Evolutionary conservation across 345 rosid species (phyloP), one percentile per base, ranked within the genome.

Genomic region (Lepidium didymum): DNA sequence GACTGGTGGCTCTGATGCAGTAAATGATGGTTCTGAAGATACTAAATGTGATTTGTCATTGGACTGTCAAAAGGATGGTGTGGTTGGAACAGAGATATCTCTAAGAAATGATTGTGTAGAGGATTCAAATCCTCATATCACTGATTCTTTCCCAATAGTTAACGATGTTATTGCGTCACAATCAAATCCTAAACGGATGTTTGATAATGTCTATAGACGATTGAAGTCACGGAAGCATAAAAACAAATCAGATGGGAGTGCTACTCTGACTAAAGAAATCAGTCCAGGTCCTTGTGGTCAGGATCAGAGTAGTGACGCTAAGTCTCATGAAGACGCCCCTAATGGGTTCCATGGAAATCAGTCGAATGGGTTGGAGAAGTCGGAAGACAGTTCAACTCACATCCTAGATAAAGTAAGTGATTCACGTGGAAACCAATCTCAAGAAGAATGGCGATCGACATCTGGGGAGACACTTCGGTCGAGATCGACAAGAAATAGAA

Each of bases 401-500:
- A 70, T 57, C 37, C 59, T 38, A 61, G 79, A 75, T 35, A 74
- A 64, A 63, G 57, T 50, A 67, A 75, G 35, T 77, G 81, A 79
- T 46, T 73, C 75, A 49, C 81, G 40, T 69, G 76, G 83, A 75
- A 50, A 65, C 47, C 84, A 78, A 55, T 74, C 84, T 19, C 59
- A 49, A 16, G 87, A 85, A 75, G 91, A 89, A 74, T 78, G 76
- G 82, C 87, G 82, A 73, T 86, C 95, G 5, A 53, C 87, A 73
- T 83, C 97, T 34, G 91, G 75, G 73, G 69, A 71, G 79, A 69
- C 86, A 36, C 92, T 85, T 64, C 82, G 94, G 38, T 53, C 81
- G 69, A 86, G 96, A 82, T 87, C 97, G 42, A 78, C 89, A 38
- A 86, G 99, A 80, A 87, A 86, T 66, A 86, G 97, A 80, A 89